Base-by-base conservation (phyloP, 257 asterid genomes). In the Capsicum pubescens region DNA sequence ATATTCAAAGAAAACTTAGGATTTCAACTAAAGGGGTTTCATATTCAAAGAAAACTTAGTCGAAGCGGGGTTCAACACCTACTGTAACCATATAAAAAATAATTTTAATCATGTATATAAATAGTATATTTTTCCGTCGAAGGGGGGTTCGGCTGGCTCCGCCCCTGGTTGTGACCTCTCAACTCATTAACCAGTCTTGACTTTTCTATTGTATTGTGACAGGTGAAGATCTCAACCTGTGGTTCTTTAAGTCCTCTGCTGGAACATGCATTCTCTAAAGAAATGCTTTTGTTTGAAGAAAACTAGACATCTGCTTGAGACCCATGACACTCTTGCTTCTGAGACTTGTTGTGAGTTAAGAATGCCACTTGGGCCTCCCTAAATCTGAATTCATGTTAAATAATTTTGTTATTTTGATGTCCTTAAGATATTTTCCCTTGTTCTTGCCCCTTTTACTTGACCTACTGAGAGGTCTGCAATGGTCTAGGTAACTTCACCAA, bases 291-390 rank as follows among this genome's bases (percentile, higher is more conserved):
- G 96, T 87, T 85, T 86, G 84, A 84, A 90, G 42, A 93, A 87
- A 85, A 57, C 87, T 44, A 89, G 86, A 77, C 66, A 64, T 6
- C 66, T 85, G 17, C 85, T 85, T 21, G 90, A 89, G 60, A 87
- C 89, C 36, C 90, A 85, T 80, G 85, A 70, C 7, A 17, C 77
- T 60, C 95, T 94, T 54, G 95, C 98, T 88, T 89, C 97, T 60
- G 91, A 92, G 88, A 94, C 98, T 81, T 85, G 87, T 78, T 94
- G 98, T 94, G 90, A 94, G 98, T 89, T 59, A 4, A 69, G 26
- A 74, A 13, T 35, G 39, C 26, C 67, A 66, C 76, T 59, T 17
- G 35, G 66, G 13, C 35, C 32, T n/a, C 35, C n/a, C 48, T 52
- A 4, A 26, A 35, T 72, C 17, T 9, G 17, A 14, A 42, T 12